These are phyloP conservation scores for Yamadazyma diospyri DNA, from an alignment of 1,139 yeast species.

Conservation along the genomic window DNA sequence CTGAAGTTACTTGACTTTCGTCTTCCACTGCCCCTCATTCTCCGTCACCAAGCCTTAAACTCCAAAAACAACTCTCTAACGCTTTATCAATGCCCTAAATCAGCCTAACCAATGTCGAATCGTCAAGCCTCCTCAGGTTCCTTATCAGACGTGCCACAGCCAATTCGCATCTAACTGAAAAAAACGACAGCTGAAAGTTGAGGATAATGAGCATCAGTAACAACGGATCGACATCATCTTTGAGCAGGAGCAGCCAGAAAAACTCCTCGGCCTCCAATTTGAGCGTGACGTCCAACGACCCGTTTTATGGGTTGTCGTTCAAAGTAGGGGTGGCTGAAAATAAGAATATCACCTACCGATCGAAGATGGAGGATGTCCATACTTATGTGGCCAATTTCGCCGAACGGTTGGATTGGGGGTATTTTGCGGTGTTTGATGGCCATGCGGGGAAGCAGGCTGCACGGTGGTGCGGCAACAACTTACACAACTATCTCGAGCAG, in stretches of 20 bases:
- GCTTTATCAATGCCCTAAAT: no score
- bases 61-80: no score
- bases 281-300: conserved; percentile 21
- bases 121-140: no score
- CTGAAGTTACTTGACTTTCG: conserved; percentile 14
- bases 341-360: conserved; percentile 73
- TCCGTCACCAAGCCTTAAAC: no score
- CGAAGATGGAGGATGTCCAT: conserved; percentile 96
- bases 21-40: conserved; percentile 1
- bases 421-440: conserved; percentile 94
- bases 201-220: no score
- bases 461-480: conserved; percentile 88
- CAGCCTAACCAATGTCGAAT: no score
- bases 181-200: no score
- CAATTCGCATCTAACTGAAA: no score
- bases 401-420: conserved; percentile 88
- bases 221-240: conserved; percentile 15
- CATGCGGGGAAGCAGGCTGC: conserved; percentile 96
- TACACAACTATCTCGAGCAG: conserved; percentile 64
- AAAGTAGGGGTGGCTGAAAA: conserved; percentile 89
- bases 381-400: conserved; percentile 91
- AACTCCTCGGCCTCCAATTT: conserved; percentile 16
- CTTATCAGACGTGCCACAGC: no score
- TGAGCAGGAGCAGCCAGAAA: conserved; percentile 11
- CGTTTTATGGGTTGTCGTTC: conserved; percentile 55